Percentiles rank a stretch among this genome's conserved stretches.
phyloP scores from a whole-genome alignment of 495 filamentous ascomycete genomes.

The Penicillium parvum region DNA sequence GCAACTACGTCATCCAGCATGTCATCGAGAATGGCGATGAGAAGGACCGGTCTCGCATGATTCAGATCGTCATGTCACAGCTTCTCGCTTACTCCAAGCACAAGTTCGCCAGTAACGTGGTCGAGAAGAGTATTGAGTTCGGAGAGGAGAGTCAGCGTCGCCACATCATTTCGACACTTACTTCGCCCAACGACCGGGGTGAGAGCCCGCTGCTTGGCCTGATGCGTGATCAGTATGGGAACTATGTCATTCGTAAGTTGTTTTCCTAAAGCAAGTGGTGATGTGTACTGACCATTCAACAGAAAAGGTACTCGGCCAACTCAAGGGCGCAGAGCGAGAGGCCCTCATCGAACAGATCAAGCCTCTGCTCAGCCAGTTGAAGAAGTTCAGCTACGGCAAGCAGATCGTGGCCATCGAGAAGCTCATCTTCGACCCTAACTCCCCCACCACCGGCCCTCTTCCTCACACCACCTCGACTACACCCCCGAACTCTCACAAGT shows the following conservation, averaged over 20 bases:
- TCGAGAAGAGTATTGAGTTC: conserved; percentile 85
- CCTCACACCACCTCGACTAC: conserved; percentile 35
- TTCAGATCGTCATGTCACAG: conserved; percentile 65
- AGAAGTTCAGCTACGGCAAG: conserved; percentile 71
- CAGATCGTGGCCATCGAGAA: conserved; percentile 72
- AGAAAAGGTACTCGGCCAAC: conserved; percentile 76
- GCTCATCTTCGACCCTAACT: conserved; percentile 46
- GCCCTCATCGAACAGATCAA: conserved; percentile 68
- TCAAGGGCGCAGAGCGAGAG: conserved; percentile 61
- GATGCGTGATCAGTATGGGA: conserved; percentile 90
- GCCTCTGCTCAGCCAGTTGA: conserved; percentile 66
- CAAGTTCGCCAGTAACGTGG: conserved; percentile 96
- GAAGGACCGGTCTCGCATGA: conserved; percentile 69
- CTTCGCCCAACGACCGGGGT: conserved; percentile 54
- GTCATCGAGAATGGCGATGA: conserved; percentile 78
- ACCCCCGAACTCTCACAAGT: conserved; percentile 46
- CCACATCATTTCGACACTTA: conserved; percentile 66
- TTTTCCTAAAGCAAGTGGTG: background rate
- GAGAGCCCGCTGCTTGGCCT: conserved; percentile 65
- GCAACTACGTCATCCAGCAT: conserved; percentile 96
- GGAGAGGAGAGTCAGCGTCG: conserved; percentile 65
- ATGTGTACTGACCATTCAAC: conserved; percentile 13
- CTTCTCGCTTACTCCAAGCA: conserved; percentile 80
- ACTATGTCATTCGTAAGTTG: conserved; percentile 95
- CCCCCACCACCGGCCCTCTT: conserved; percentile 17